Percentiles rank a stretch among this genome's conserved stretches.
Conservation (phyloP, 495 filamentous ascomycete genomes). For the Cercophora sp. region DNA sequence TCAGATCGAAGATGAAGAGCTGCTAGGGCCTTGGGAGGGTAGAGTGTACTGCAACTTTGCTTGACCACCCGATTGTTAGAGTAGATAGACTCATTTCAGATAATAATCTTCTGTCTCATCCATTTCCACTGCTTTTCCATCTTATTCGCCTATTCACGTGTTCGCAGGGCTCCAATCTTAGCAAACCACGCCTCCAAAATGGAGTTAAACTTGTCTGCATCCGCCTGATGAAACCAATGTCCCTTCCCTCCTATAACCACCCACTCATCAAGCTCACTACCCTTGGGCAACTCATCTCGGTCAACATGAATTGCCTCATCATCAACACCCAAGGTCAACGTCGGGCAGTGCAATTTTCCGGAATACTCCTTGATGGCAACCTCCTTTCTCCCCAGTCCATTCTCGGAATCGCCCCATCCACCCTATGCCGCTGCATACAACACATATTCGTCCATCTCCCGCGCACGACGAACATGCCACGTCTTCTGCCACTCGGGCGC, state of each 20-base stretch:
- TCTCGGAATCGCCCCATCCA: constrained; percentile 2
- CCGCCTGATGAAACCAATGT: constrained; percentile 9
- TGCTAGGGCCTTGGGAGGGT: too few species aligned
- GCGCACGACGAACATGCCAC: constrained; percentile 5
- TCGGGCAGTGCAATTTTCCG: constrained; percentile 1
- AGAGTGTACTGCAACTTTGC: too few species aligned
- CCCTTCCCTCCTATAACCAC: constrained; percentile 5
- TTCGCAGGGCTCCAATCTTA: not conserved
- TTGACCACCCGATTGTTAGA: too few species aligned
- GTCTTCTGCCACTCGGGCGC: constrained; percentile 1
- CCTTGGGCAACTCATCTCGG: not conserved
- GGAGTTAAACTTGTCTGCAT: not conserved
- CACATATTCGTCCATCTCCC: constrained; percentile 4
- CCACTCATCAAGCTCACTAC: constrained; percentile 4
- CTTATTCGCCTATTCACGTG: too few species aligned
- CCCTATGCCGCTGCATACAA: not conserved
- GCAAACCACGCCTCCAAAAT: not conserved
- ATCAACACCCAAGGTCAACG: not conserved
- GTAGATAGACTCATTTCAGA: too few species aligned
- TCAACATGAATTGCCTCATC: constrained; percentile 1
- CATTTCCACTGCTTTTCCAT: too few species aligned
- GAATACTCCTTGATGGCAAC: not conserved
- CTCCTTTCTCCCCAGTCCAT: constrained; percentile 4
- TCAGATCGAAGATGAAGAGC: too few species aligned
- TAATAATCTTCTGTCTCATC: too few species aligned